Evolutionary conservation across 2,329 filamentous ascomycete species (phyloP).

Genomic region (Exophiala sp.): DNA sequence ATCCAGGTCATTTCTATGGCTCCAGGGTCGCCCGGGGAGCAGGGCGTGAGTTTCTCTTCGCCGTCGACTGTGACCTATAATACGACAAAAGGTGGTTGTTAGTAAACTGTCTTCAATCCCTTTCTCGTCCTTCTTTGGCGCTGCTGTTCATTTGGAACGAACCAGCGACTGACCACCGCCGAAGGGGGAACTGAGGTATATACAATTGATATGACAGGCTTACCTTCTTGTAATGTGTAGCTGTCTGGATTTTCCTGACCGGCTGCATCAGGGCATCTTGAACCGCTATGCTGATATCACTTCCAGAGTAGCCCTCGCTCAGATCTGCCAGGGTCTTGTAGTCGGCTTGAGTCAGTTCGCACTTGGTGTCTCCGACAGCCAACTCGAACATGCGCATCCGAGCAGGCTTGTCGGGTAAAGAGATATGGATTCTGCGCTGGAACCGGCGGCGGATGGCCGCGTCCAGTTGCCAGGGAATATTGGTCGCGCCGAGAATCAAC

Average conservation of each 20-base stretch:
- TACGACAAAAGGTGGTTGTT: conserved; percentile 6
- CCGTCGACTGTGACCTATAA: conserved; percentile 63
- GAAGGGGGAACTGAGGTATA: background rate
- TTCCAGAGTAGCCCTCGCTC: conserved; percentile 91
- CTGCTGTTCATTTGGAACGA: too few relatives aligned
- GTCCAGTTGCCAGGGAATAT: conserved; percentile 98
- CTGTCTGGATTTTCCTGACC: conserved; percentile 90
- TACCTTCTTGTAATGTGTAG: conserved; percentile 95
- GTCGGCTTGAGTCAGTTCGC: conserved; percentile 69
- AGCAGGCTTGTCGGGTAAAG: conserved; percentile 77
- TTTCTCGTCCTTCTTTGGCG: background rate
- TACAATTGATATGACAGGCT: conserved; percentile 13
- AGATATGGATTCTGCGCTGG: conserved; percentile 93
- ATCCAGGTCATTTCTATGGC: conserved; percentile 94
- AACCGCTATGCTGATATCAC: conserved; percentile 91
- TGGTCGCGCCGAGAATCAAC: conserved; percentile 89
- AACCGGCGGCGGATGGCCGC: conserved; percentile 93
- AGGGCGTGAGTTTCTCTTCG: conserved; percentile 63
- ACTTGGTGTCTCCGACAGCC: conserved; percentile 86
- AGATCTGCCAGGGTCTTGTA: conserved; percentile 72
- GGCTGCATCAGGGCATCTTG: conserved; percentile 97
- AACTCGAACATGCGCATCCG: conserved; percentile 94
- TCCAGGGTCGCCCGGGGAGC: conserved; percentile 80
- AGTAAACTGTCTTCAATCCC: background rate
- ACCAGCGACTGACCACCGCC: too few relatives aligned